phyloP scores from a whole-genome alignment of 2,329 filamentous ascomycete genomes.

The Fusarium continuum region DNA sequence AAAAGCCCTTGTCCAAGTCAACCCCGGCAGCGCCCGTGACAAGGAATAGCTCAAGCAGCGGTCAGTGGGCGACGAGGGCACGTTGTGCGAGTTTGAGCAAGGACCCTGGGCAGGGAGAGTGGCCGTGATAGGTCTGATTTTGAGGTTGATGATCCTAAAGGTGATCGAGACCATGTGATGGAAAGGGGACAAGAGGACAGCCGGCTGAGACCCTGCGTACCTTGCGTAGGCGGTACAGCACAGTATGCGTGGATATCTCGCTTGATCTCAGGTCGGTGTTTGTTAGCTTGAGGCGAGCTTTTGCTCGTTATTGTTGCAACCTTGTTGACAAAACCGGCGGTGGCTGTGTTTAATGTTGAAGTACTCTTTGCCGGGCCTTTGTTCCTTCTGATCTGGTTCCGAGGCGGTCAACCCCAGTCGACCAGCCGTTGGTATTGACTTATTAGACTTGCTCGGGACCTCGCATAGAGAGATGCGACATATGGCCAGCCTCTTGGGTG shows the following conservation, averaged over 20 bases:
- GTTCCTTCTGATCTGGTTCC: constrained; percentile 14
- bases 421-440: constrained; percentile 31
- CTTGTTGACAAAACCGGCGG: neutral
- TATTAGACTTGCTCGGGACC: constrained; percentile 35
- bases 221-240: constrained; percentile 8
- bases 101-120: constrained; percentile 15
- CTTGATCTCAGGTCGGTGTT: constrained; percentile 5
- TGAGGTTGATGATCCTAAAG: constrained; percentile 21
- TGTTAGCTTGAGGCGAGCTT: constrained; percentile 10
- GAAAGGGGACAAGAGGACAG: constrained; percentile 29
- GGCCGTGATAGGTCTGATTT: constrained; percentile 26
- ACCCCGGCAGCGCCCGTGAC: constrained; percentile 40
- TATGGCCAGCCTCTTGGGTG: constrained; percentile 29
- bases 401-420: constrained; percentile 31
- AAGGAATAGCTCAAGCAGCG: constrained; percentile 42
- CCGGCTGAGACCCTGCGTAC: constrained; percentile 31
- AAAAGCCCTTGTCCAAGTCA: constrained; percentile 39
- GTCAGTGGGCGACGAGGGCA: constrained; percentile 39
- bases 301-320: neutral
- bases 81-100: constrained; percentile 29
- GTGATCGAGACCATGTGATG: constrained; percentile 37
- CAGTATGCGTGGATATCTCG: neutral
- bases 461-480: constrained; percentile 37
- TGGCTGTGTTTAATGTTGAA: constrained; percentile 4
- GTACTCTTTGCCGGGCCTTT: neutral